Evolutionary conservation across 495 filamentous ascomycete species (phyloP), one percentile per base, ranked within the genome.

Genomic region (Neurospora sp.): DNA sequence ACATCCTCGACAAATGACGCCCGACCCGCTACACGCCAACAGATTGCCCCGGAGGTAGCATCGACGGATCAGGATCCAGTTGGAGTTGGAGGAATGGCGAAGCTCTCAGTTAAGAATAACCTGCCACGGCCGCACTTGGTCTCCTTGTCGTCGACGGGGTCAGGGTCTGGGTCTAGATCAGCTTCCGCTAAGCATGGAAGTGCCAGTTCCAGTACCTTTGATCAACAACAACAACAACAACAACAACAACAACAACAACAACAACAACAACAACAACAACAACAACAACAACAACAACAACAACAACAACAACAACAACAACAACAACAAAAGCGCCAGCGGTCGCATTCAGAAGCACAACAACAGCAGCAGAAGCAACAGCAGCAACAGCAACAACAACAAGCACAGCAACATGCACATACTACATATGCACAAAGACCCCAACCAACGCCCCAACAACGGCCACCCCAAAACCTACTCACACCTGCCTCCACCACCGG

Each of bases 401-500:
- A 66, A 35, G 53, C 27, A 35, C 53, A 35, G 27, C 53, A 66
- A 66, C 22, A 66, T 66, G 53, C 14, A 31, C 53, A 16, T 7
- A 14, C 20, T 61, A 61, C 53, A 61, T 27, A 14, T 61, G 53
- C 53, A 31, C 11, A 35, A 31, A 66, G 53, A 37, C 53, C 27
- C 12, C 22, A 66, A 5, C 53, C 53, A 0, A 66, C 53, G 37
- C 20, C 61, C n/a, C 44, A 75, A 53, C 73, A 71, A 69, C 76
- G 73, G 40, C 74, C 75, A 37, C 74, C 73, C 40, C 78, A 81
- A 75, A 82, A 83, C 48, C 80, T 74, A 38, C 76, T 82, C 38
- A 76, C 80, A 38, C 79, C 77, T 71, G 83, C 82, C 4, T 75
- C 77, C 3, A 79, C 82, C 71, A 79, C 83, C 3, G 74, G 75